Conservation (phyloP, 1,139 yeast species). For the Scheffersomyces insectosa region DNA sequence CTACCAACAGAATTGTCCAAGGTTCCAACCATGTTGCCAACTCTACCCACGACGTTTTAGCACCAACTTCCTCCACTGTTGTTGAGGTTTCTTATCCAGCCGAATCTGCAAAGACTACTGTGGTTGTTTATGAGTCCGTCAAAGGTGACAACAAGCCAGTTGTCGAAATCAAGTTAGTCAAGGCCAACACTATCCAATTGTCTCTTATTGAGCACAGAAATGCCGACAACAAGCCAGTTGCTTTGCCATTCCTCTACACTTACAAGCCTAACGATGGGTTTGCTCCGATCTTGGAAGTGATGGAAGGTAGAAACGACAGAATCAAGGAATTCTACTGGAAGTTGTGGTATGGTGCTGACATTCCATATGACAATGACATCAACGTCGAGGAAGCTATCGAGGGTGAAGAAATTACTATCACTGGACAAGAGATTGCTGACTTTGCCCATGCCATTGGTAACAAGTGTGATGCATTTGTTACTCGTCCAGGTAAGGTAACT, state of each 20-base stretch:
- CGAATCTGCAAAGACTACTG: constrained; percentile 54
- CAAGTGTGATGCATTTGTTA: constrained; percentile 93
- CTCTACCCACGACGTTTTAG: constrained; percentile 76
- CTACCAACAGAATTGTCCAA: constrained; percentile 80
- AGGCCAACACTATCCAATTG: constrained; percentile 57
- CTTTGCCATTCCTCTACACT: constrained; percentile 74
- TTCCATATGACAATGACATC: constrained; percentile 59
- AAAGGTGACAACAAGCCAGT: constrained; percentile 74
- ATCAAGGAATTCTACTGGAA: constrained; percentile 97
- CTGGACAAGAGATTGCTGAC: constrained; percentile 80
- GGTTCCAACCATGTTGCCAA: constrained; percentile 77
- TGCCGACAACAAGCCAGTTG: constrained; percentile 70
- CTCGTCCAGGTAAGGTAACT: constrained; percentile 80
- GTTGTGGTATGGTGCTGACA: constrained; percentile 82
- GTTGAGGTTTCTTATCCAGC: constrained; percentile 62
- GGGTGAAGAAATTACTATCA: constrained; percentile 71
- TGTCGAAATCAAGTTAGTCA: constrained; percentile 57
- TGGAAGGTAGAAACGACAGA: constrained; percentile 88
- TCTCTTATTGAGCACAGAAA: constrained; percentile 87
- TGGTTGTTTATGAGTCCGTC: constrained; percentile 68
- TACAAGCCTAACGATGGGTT: constrained; percentile 87
- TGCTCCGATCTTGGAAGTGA: constrained; percentile 89
- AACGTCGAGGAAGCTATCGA: constrained; percentile 69
- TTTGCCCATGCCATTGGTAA: constrained; percentile 97
- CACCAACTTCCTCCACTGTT: constrained; percentile 66